phyloP scores from a whole-genome alignment of 306 rosid species.

The Lathyrus sativus region DNA sequence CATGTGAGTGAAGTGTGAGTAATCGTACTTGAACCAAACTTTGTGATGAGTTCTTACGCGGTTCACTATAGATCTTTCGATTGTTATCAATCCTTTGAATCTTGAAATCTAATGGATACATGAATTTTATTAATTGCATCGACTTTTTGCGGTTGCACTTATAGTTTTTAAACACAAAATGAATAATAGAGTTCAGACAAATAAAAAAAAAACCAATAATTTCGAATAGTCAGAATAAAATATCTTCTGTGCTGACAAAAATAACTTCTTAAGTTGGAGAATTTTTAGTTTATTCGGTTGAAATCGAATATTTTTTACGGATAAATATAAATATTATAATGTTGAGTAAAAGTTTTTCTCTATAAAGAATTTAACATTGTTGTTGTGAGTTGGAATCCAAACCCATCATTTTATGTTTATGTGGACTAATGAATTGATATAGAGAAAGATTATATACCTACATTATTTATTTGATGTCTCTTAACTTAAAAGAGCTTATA shows the following conservation, averaged over 20 bases:
- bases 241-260: too few species aligned
- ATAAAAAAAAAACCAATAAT: not conserved
- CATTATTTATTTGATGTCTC: not conserved
- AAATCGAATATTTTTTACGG: too few species aligned
- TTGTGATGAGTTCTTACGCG: constrained; percentile 22
- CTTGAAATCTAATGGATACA: not conserved
- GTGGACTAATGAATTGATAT: too few species aligned
- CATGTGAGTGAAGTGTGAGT: constrained; percentile 1
- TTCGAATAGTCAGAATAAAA: not conserved
- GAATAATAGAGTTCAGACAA: not conserved
- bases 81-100: constrained; percentile 11
- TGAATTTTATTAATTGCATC: not conserved
- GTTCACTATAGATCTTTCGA: not conserved
- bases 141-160: not conserved
- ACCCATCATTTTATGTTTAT: too few species aligned
- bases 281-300: too few species aligned
- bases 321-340: too few species aligned
- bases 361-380: too few species aligned
- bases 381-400: too few species aligned
- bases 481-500: not conserved
- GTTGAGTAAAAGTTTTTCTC: too few species aligned
- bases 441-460: not conserved
- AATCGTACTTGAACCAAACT: constrained; percentile 11
- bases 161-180: not conserved
- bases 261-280: too few species aligned